These are phyloP conservation scores for Phyllostachys edulis DNA, from an alignment of 176 grass and related monocot species.

Conservation along the genomic window DNA sequence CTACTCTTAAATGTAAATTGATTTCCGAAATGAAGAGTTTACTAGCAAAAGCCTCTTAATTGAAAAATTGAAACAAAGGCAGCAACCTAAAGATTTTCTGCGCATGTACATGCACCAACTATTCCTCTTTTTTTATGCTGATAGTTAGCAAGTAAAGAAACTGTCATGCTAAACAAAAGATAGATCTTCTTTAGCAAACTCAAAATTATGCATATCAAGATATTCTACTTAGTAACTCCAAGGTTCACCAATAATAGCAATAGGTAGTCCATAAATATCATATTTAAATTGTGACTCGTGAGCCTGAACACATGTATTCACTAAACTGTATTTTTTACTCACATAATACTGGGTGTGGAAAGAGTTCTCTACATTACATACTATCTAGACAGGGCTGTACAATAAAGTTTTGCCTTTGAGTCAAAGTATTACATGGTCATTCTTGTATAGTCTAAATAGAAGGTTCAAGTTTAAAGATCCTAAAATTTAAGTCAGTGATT, in stretches of 20 bases:
- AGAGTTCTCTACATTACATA: not conserved
- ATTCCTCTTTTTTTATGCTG: not conserved
- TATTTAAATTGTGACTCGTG: too few species aligned
- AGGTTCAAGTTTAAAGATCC: too few species aligned
- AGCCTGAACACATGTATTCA: too few species aligned
- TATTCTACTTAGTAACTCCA: not conserved
- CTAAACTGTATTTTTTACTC: too few species aligned
- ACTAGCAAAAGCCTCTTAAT: too few species aligned
- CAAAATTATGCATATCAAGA: not conserved
- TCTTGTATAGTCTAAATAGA: too few species aligned
- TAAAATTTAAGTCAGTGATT: too few species aligned
- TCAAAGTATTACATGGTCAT: not conserved
- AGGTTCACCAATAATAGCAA: not conserved
- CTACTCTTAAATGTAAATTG: too few species aligned
- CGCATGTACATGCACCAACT: not conserved
- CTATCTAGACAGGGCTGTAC: not conserved
- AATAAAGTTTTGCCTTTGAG: not conserved
- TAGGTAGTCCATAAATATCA: not conserved
- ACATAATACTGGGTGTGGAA: too few species aligned
- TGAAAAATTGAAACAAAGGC: too few species aligned
- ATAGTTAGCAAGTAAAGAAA: too few species aligned
- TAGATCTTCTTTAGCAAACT: not conserved
- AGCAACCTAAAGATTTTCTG: not conserved
- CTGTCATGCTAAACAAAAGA: not conserved
- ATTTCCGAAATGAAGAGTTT: too few species aligned